Evolutionary conservation across 139 green algal species (phyloP).

Genomic region (Closterium sp.): DNA sequence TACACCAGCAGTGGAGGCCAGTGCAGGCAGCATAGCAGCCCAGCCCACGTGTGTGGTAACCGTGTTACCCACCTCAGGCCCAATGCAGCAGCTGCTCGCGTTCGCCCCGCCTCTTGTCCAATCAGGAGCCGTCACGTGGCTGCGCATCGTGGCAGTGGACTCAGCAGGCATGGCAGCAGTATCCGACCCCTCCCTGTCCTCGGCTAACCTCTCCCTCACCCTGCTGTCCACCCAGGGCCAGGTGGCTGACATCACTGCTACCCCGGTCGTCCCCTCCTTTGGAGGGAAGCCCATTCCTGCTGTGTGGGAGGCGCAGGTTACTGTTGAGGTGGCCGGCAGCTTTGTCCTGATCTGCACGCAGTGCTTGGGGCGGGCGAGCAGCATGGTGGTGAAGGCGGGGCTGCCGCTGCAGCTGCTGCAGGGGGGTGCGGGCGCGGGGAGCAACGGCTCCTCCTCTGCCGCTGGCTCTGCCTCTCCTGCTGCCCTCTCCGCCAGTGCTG

Average conservation of each 20-base stretch:
- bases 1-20: background rate
- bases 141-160: background rate
- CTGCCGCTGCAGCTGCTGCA: background rate
- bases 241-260: background rate
- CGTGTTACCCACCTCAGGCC: background rate
- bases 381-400: background rate
- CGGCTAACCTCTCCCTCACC: background rate
- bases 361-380: background rate
- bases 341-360: background rate
- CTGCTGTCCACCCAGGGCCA: background rate
- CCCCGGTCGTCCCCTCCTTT: background rate
- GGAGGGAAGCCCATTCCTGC: background rate
- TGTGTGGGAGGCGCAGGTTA: background rate
- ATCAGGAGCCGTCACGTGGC: background rate
- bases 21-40: background rate
- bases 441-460: background rate
- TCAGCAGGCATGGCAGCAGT: background rate
- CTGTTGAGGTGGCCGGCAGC: background rate
- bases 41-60: background rate
- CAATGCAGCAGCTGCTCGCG: background rate
- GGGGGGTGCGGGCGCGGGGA: background rate
- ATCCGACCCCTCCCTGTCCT: background rate
- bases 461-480: background rate
- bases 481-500: background rate
- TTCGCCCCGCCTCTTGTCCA: background rate